Base-by-base conservation (phyloP, 306 rosid genomes). In the Vigna unguiculata region DNA sequence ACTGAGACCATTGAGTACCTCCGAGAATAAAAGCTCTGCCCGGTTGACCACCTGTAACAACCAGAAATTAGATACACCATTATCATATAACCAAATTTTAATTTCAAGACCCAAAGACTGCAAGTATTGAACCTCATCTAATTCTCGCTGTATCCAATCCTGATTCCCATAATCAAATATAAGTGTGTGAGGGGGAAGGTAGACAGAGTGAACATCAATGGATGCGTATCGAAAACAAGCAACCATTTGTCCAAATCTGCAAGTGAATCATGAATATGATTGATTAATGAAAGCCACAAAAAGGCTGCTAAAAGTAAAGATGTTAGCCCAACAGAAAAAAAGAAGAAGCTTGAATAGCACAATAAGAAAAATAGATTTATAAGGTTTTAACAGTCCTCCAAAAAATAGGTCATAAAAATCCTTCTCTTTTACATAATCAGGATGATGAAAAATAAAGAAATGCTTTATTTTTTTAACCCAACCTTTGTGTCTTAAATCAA, bases 141-240 rank as follows among this genome's bases (percentile, higher is more conserved):
- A 69, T 91, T 91, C 98, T 67, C 86, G 87, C 63, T 85, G 90
- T 83, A 96, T 86, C 98, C 99, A 91, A 60, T 92, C 93, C 78
- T 83, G 93, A 76, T 86, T 88, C 83, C 85, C 90, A 43, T 47
- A 51, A 81, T 85, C 83, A 77, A 95, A 96, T 34, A 82, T 87
- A 71, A 96, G 82, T 71, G 80, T 83, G 67, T 88, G 74, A 1
- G 93, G 99, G 70, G 99, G 99, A 84, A 90, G 92, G 80, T 84
- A 87, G 86, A 92, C 97, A 21, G 97, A 90, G 78, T 87, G 89
- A 73, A 95, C 96, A 77, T 96, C 83, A 79, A 96, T 91, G 30
- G 99, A 90, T 58, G 98, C 91, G 83, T 96, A 96, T 43, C 97
- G 91, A 77, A 96, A 96, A 88, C 99, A 96, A 75, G 99, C 99